These are phyloP conservation scores for Grigorovia yakushimaensis DNA, from an alignment of 805 yeast genomes.

Conservation along the genomic window DNA sequence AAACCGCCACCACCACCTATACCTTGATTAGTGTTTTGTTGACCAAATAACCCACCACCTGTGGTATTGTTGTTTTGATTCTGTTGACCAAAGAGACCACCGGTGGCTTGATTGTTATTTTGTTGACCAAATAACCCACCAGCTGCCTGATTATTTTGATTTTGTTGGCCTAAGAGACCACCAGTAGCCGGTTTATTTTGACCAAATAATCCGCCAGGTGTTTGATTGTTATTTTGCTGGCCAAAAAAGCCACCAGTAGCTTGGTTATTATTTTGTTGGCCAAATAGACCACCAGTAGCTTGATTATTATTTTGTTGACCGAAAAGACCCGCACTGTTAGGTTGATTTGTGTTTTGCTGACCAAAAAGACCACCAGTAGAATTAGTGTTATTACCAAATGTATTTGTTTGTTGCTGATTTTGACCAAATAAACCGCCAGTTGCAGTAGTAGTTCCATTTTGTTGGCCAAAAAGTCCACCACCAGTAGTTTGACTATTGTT, in stretches of 20 bases:
- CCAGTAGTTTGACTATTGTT: constrained; percentile 4
- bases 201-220: constrained; percentile 30
- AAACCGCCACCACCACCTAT: constrained; percentile 18
- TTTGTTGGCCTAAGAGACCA: constrained; percentile 26
- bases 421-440: constrained; percentile 26
- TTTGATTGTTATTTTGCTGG: constrained; percentile 7
- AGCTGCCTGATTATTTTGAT: not conserved
- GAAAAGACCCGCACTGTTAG: constrained; percentile 23
- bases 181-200: constrained; percentile 14
- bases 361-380: constrained; percentile 30
- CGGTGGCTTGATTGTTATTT: constrained; percentile 6
- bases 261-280: not conserved
- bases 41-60: constrained; percentile 9
- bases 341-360: constrained; percentile 7
- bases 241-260: constrained; percentile 22
- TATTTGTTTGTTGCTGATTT: constrained; percentile 15
- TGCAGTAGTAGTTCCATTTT: constrained; percentile 7
- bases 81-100: constrained; percentile 21
- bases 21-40: constrained; percentile 8
- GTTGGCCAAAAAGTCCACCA: constrained; percentile 22
- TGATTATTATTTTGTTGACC: constrained; percentile 15
- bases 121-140: constrained; percentile 16
- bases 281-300: constrained; percentile 16
- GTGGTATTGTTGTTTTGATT: not conserved
- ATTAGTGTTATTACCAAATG: constrained; percentile 5